Percentiles rank a stretch among this genome's conserved stretches.
Conservation (phyloP, 306 rosid genomes). For the Rosa persica region DNA sequence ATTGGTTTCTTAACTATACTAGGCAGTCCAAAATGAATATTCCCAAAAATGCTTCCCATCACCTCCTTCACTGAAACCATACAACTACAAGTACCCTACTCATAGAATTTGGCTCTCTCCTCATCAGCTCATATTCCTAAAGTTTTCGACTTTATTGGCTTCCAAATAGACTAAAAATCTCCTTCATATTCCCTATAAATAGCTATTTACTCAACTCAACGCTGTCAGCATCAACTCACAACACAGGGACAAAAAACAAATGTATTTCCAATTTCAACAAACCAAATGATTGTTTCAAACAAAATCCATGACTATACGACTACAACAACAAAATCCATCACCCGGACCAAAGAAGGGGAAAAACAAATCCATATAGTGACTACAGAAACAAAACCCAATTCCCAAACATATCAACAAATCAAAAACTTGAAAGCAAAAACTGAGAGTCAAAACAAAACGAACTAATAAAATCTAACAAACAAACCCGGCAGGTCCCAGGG, state of each 20-base stretch:
- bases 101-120: neutral
- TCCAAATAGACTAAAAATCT: neutral
- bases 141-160: neutral
- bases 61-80: neutral
- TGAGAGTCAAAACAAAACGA: neutral
- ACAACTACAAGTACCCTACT: neutral
- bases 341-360: too few species aligned
- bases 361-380: too few species aligned
- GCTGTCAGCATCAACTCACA: neutral
- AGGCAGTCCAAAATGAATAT: neutral
- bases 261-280: neutral
- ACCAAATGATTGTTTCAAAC: neutral
- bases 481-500: slow-evolving; percentile 95
- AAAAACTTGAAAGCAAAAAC: neutral
- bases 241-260: neutral
- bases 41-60: neutral
- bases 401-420: neutral
- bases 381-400: slow-evolving; percentile 6
- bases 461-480: neutral
- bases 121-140: neutral
- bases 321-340: too few species aligned
- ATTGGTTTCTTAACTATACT: too few species aligned
- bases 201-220: neutral
- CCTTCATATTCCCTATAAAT: neutral
- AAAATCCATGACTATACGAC: neutral